Base-by-base conservation (phyloP, 1,139 yeast species). In the Geotrichum bryndzae region DNA sequence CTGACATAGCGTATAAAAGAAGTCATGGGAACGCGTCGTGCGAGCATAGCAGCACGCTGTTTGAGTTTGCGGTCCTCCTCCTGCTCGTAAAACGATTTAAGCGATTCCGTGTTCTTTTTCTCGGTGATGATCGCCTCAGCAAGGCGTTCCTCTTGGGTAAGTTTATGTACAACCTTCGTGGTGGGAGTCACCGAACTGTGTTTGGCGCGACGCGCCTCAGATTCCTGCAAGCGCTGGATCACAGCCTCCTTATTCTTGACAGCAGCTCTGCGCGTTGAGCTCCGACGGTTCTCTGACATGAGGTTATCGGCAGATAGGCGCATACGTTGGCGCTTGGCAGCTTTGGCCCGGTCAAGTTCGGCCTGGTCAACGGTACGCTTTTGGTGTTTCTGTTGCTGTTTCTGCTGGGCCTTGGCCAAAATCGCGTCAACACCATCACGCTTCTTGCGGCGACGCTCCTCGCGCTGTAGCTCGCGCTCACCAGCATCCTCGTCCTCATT, bases 71-170 rank as follows among this genome's bases (percentile, higher is more conserved):
- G 87, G 55, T 85, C 87, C 54, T 88, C 79, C 72, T 94, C 99
- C 72, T 90, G 94, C 68, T 92, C 95, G 68, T 87, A 84, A 70
- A 89, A 92, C 69, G 82, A 80, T 65, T 88, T 84, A 66, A 94
- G 78, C 2, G 97, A 88, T 38, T 84, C 79, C 3, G 85, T 76
- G 72, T 95, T 94, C 58, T 82, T 81, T 70, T 82, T 81, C 73
- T 94, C 99, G 0, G 98, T 95, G 67, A 87, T 88, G 55, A 85
- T 79, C 0, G 99, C 98, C 70, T 91, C 96, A 13, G 82, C 87
- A 59, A 94, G 76, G 63, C 92, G 80, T 71, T 94, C 96, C 65
- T 87, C 96, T 69, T 94, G 96, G 0, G 99, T 91, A 72, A 88
- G 78, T 48, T 73, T 73, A 57, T 71, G 76, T 33, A 74, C 71